Evolutionary conservation across 257 asterid species (phyloP).

Genomic region (Paraleonurus japonicus): DNA sequence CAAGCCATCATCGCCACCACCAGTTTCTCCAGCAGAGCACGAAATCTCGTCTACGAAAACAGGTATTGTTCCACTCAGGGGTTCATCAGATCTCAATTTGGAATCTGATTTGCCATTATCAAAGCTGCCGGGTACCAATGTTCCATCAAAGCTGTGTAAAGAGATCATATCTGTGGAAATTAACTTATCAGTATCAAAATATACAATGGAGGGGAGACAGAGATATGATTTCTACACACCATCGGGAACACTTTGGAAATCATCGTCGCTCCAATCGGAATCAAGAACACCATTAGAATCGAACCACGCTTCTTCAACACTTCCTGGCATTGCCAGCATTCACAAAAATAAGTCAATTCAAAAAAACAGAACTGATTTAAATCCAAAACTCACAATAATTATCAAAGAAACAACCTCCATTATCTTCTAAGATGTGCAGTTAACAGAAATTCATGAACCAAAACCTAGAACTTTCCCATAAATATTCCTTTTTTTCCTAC

Average conservation of each 20-base stretch:
- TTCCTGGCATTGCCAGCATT: constrained; percentile 43
- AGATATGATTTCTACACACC: constrained; percentile 40
- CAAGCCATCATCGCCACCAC: constrained; percentile 51
- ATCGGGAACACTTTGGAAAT: constrained; percentile 85
- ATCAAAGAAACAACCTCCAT: background rate
- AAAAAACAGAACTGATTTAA: background rate
- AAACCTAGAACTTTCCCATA: background rate
- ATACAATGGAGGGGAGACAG: background rate
- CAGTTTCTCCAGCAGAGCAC: constrained; percentile 41
- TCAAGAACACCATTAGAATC: constrained; percentile 78
- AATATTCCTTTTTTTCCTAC: background rate
- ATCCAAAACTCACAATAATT: background rate
- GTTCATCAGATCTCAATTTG: constrained; percentile 43
- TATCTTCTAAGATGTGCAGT: constrained; percentile 1
- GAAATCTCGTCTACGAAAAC: constrained; percentile 63
- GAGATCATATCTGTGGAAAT: constrained; percentile 52
- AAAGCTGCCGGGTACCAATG: background rate
- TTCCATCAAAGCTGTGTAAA: constrained; percentile 45
- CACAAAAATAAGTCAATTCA: background rate
- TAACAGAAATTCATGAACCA: background rate
- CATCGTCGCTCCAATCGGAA: constrained; percentile 90
- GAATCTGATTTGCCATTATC: constrained; percentile 27
- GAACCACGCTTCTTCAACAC: constrained; percentile 83
- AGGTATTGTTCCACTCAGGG: constrained; percentile 39
- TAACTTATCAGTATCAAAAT: background rate